Conservation (phyloP, 208 protist species). For the Lotmaria passim region DNA sequence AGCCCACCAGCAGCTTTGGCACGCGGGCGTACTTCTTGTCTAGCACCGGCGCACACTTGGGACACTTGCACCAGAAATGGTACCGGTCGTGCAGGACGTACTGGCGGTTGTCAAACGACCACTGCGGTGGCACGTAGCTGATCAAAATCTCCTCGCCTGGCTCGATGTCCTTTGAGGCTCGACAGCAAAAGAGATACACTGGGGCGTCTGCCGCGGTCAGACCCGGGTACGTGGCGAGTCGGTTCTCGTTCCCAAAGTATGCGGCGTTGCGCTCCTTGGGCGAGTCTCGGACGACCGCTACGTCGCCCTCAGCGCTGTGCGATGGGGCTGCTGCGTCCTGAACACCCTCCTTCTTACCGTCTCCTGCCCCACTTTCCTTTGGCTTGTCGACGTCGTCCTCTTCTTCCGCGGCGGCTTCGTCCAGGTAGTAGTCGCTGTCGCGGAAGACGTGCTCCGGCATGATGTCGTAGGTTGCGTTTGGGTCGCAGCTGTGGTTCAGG, state of each 20-base stretch:
- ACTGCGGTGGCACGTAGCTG: slow-evolving; percentile 82
- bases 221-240: slow-evolving; percentile 26
- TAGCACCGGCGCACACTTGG: slow-evolving; percentile 73
- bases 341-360: too few species aligned
- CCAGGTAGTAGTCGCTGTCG: slow-evolving; percentile 82
- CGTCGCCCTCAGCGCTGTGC: neutral
- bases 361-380: slow-evolving; percentile 3
- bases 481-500: slow-evolving; percentile 88
- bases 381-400: neutral
- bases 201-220: slow-evolving; percentile 60
- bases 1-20: slow-evolving; percentile 47
- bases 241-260: slow-evolving; percentile 21
- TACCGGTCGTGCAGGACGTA: slow-evolving; percentile 93
- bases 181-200: slow-evolving; percentile 88
- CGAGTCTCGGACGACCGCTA: neutral
- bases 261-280: slow-evolving; percentile 26
- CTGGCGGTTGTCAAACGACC: slow-evolving; percentile 89
- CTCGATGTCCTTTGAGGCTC: slow-evolving; percentile 73
- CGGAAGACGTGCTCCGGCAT: slow-evolving; percentile 80
- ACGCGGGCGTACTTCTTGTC: slow-evolving; percentile 67
- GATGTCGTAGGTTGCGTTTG: slow-evolving; percentile 87
- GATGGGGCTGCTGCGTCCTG: too few species aligned
- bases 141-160: slow-evolving; percentile 81
- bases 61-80: slow-evolving; percentile 90
- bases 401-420: slow-evolving; percentile 35